Percentiles rank a stretch among this genome's conserved stretches.
Conservation (phyloP, 2,329 filamentous ascomycete genomes). For the Fusarium musae region DNA sequence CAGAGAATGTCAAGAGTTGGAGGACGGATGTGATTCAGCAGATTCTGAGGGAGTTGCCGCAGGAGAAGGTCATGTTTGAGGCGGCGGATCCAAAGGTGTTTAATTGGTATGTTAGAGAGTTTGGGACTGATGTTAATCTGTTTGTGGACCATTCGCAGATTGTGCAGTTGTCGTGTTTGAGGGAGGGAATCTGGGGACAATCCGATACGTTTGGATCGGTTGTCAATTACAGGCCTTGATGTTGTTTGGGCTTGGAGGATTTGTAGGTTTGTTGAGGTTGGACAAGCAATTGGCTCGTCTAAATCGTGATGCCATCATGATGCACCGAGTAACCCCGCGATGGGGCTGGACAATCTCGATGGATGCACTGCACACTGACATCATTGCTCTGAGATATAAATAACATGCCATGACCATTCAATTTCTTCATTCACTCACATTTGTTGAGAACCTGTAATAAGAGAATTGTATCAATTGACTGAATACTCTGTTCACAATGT, state of each 20-base stretch:
- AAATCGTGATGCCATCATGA: constrained; percentile 28
- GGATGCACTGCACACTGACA: constrained; percentile 22
- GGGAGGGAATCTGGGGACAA: constrained; percentile 65
- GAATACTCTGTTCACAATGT: background rate
- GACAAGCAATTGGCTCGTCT: background rate
- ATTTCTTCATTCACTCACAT: background rate
- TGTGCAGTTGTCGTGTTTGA: constrained; percentile 63
- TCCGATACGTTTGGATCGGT: constrained; percentile 61
- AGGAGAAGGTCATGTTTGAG: constrained; percentile 68
- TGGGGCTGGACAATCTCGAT: constrained; percentile 1
- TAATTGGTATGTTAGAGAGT: constrained; percentile 67
- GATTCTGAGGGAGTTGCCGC: constrained; percentile 62
- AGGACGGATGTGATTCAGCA: constrained; percentile 64
- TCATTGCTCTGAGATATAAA: constrained; percentile 12
- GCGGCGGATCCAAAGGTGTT: constrained; percentile 66
- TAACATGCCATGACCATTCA: no score
- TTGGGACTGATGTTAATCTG: constrained; percentile 66
- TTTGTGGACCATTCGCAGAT: constrained; percentile 69
- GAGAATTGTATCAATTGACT: background rate
- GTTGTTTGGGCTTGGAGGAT: no score
- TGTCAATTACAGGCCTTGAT: background rate
- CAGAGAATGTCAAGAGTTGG: constrained; percentile 65
- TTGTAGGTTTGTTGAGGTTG: background rate
- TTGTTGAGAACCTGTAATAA: background rate
- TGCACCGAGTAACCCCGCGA: constrained; percentile 9